phyloP scores from a whole-genome alignment of 164 flowering plant species.

The Umbilicus rupestris region DNA sequence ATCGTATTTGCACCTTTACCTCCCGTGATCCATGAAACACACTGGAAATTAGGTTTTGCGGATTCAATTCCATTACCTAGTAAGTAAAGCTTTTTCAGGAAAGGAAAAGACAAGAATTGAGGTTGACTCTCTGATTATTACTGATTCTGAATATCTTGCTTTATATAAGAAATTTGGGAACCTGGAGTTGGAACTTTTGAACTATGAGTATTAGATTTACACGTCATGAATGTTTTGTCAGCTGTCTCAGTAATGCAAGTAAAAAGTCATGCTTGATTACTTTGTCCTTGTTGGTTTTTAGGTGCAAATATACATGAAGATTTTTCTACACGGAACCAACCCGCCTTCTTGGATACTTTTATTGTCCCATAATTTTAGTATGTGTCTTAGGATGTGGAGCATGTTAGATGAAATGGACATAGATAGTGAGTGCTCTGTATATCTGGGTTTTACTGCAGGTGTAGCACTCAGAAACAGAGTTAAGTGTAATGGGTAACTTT shows the following conservation, averaged over 20 bases:
- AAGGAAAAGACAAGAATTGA: background rate
- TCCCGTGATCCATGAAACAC: background rate
- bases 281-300: background rate
- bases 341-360: background rate
- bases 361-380: background rate
- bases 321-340: background rate
- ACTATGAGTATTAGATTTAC: background rate
- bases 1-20: background rate
- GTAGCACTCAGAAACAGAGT: background rate
- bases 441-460: background rate
- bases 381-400: too few species aligned
- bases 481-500: background rate
- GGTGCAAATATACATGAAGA: background rate
- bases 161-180: background rate
- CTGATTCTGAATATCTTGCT: background rate
- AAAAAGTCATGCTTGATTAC: background rate
- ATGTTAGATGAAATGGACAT: too few species aligned
- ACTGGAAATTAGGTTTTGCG: background rate
- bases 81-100: background rate
- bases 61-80: background rate
- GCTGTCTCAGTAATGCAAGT: background rate
- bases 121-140: background rate
- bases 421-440: background rate
- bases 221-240: background rate
- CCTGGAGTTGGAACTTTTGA: background rate